A percentile compares a stretch with the other conserved stretches of the same genome.
phyloP scores from a whole-genome alignment of 306 rosid genomes.

The Cucumis hystrix region DNA sequence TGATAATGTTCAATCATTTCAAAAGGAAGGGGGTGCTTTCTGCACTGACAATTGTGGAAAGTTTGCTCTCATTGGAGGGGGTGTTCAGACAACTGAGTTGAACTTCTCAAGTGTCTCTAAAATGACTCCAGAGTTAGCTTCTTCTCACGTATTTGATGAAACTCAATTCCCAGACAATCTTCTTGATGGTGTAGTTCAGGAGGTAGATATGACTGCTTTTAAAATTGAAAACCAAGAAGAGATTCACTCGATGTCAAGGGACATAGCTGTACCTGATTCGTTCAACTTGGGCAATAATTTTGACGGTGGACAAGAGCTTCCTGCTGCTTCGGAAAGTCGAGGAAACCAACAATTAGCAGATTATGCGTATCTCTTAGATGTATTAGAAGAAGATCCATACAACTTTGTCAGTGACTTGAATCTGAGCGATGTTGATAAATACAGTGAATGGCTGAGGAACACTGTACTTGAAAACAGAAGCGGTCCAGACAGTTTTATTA shows the following conservation, averaged over 20 bases:
- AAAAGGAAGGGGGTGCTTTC: neutral
- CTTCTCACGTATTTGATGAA: neutral
- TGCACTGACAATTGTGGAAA: neutral
- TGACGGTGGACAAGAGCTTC: neutral
- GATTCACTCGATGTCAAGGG: neutral
- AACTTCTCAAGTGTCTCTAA: neutral
- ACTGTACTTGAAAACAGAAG: neutral
- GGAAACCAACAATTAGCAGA: neutral
- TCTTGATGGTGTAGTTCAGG: neutral
- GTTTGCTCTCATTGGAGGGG: neutral
- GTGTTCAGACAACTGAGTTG: neutral
- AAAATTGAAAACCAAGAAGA: neutral
- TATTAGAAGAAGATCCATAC: neutral
- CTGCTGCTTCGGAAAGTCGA: neutral
- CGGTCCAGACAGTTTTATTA: neutral
- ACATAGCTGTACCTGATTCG: neutral
- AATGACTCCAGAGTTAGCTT: neutral
- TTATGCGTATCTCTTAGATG: neutral
- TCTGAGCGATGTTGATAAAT: slow-evolving; percentile 1
- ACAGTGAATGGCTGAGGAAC: slow-evolving; percentile 1
- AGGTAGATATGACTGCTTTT: neutral
- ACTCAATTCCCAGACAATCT: neutral
- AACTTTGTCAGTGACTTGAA: neutral
- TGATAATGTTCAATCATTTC: neutral
- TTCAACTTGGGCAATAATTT: neutral